A percentile compares a stretch with the other conserved stretches of the same genome.
Conservation (phyloP, 2,329 filamentous ascomycete species). For the Chrysosporium keratinophilum region DNA sequence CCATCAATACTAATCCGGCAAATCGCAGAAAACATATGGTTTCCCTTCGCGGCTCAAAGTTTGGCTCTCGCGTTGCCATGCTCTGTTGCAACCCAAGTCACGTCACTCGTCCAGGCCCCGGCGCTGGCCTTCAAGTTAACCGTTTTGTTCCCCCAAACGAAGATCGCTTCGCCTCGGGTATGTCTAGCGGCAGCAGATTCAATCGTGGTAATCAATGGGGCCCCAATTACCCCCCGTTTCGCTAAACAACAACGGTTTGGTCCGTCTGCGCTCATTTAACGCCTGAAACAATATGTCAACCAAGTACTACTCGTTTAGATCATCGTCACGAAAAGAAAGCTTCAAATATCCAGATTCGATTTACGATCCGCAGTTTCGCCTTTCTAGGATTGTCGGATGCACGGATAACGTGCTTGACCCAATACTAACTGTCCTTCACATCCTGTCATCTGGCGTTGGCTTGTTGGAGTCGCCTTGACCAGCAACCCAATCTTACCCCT, state of each 20-base stretch:
- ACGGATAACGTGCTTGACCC: slow-evolving; percentile 19
- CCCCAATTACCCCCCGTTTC: slow-evolving; percentile 30
- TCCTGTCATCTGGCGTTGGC: slow-evolving; percentile 21
- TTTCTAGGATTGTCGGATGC: slow-evolving; percentile 21
- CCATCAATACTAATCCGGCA: slow-evolving; percentile 13
- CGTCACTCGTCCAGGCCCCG: slow-evolving; percentile 77
- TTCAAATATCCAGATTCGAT: slow-evolving; percentile 17
- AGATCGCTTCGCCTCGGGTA: slow-evolving; percentile 23
- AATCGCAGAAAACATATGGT: slow-evolving; percentile 81
- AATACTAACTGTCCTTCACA: slow-evolving; percentile 16
- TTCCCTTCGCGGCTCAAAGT: slow-evolving; percentile 93
- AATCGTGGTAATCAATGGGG: slow-evolving; percentile 30
- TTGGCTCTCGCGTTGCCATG: slow-evolving; percentile 96
- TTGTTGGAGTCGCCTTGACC: slow-evolving; percentile 17
- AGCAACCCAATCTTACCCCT: slow-evolving; percentile 17
- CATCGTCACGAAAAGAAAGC: slow-evolving; percentile 1
- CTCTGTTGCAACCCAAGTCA: slow-evolving; percentile 92
- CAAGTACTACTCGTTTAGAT: slow-evolving; percentile 5
- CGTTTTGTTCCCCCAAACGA: slow-evolving; percentile 45
- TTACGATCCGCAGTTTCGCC: slow-evolving; percentile 18
- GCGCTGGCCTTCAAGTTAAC: slow-evolving; percentile 57
- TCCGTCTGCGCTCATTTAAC: background rate
- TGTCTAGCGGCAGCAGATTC: slow-evolving; percentile 27
- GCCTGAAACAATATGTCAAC: background rate
- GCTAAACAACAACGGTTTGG: slow-evolving; percentile 19